Base-by-base conservation (phyloP, 768 basidiomycete genomes). In the Panaeolus cyanescens region DNA sequence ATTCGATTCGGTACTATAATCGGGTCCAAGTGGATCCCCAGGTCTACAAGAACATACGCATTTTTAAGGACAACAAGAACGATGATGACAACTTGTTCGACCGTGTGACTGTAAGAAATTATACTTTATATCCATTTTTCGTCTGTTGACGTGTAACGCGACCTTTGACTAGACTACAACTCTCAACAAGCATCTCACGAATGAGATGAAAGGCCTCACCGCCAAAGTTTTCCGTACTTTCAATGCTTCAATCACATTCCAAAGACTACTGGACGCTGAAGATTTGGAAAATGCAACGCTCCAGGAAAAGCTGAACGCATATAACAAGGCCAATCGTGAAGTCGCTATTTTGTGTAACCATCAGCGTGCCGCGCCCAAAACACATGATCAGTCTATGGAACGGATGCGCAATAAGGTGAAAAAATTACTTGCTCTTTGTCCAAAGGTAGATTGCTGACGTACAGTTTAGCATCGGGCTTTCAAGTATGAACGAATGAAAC, bases 181-280 rank as follows among this genome's bases (percentile, higher is more conserved):
- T 7, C 77, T 99, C 61, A 99, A 99, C 79, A 96, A 95, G 72
- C 95, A 99, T 74, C 82, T 99, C 62, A 86, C 85, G 45, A 86
- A 84, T 30, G 95, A 96, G 74, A 99, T 99, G 97, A 93, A 95
- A 63, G 97, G 97, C 17, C 83, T 99, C 28, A 96, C 97, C 0
- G 97, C 97, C 60, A 99, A 99, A 74, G 97, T 99, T 28, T 99
- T 99, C 83, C 96, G 97, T 94, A 99, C 97, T 56, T 99, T 92
- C 80, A 99, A 99, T 70, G 97, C 97, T 22, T 99, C 97, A 25
- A 88, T 87, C 71, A 97, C 96, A 2, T 97, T 99, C 81, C 95
- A 99, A 72, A 82, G 91, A 45, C 88, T 96, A 64, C 79, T 99
- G 62, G 93, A 96, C 67, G 83, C 88, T 63, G 85, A 85, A 57